Base-by-base conservation (phyloP, 495 filamentous ascomycete genomes). In the Penicillium antarcticum region DNA sequence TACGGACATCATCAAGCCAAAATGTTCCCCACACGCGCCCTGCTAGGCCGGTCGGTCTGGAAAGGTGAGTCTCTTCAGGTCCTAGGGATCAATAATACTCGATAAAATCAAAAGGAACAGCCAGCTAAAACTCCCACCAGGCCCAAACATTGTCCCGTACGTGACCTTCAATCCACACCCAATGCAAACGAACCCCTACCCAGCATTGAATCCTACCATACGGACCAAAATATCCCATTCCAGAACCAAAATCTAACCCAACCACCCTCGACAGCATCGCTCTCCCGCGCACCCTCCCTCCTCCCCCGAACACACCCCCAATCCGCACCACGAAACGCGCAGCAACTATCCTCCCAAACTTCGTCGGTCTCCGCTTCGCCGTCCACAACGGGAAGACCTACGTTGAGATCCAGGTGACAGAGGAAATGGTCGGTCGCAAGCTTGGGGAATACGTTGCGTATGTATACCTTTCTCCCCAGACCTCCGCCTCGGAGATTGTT, bases 351-450 rank as follows among this genome's bases (percentile, higher is more conserved):
- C 81, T 97, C 18, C 94, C 94, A 34, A 95, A 89, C 68, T 97
- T 97, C 69, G 91, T 98, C 23, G 95, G 94, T 6, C 75, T 95
- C 57, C 86, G 83, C 62, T 98, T 97, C 71, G 87, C 92, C 62
- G 82, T 98, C 17, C 87, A 98, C 65, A 97, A 97, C 68, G 94
- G 94, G 57, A 97, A 96, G 80, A 82, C 79, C 1, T 98, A 98
- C 65, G 68, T 88, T 53, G 95, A 97, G 66, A 76, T 97, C 26
- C 76, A 77, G 40, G 87, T 98, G 52, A 96, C 91, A 35, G 92
- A 97, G 70, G 90, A 97, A 65, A 97, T 98, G 95, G 95, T 98
- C 13, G 94, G 95, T 36, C 87, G 95, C 68, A 98, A 97, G 73
- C 77, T 98, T 62, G 94, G 94, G 53, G 95, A 97, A 75, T 98